Evolutionary conservation across 2,329 filamentous ascomycete genomes (phyloP), one percentile per base, ranked within the genome.

Genomic region (Aureobasidium sp.): DNA sequence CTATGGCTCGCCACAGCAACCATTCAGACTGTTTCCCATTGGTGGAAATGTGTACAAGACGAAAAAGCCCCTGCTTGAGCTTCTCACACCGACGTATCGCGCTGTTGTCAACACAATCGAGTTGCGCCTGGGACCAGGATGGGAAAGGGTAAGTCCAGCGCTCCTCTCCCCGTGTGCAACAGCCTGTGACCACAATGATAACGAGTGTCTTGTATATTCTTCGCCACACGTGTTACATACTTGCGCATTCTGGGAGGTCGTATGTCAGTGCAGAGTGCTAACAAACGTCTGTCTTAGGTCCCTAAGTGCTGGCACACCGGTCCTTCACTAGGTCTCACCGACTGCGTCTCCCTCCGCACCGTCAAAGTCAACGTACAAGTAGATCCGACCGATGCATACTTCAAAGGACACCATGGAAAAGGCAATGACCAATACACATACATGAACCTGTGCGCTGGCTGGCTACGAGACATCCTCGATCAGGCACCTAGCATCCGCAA

Each of bases 291-390:
- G 4, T 55, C 3, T 39, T 16, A 61, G 48, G 88, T 89, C 14
- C 89, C 89, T 1, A 78, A 78, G 36, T 83, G 85, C 54, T 91
- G 89, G 86, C 82, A 85, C 1, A 85, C 90, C 13, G 86, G 85
- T 65, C 75, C 80, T 5, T 79, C 80, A 1, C 77, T 91, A 0
- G 87, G 88, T 0, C 77, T 92, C 7, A 66, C 71, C 1, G 85
- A 89, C 54, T 88, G 85, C 70, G 73, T 74, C 61, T 83, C 79
- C 51, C 81, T 88, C 25, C 78, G 81, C 36, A 78, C 76, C 14
- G 71, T 92, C 51, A 83, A 80, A 30, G 81, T 92, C 11, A 29
- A 89, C 68, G 83, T 91, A 30, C 85, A 91, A 71, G 83, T 82
- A 65, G 89, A 92, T 68, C 88, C 89, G 0, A 88, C 75, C 55